Conservation (phyloP, 2,329 filamentous ascomycete genomes). For the Exserohilum rostratum region DNA sequence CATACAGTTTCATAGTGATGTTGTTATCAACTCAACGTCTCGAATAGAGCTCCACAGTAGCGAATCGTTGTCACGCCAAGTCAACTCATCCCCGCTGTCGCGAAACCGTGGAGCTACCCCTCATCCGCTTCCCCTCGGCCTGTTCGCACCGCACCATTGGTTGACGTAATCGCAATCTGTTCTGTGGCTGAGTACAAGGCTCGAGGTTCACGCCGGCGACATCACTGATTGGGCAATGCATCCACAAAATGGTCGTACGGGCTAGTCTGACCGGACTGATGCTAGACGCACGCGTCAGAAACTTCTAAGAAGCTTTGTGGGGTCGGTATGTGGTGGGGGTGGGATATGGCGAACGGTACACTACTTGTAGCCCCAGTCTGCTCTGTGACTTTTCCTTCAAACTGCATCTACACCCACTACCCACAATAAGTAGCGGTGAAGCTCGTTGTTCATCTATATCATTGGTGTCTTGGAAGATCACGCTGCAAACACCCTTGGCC, state of each 20-base stretch:
- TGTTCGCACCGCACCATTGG: conserved; percentile 19
- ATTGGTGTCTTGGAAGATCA: conserved; percentile 1
- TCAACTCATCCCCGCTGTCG: no score
- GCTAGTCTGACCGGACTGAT: neutral
- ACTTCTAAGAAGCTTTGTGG: conserved; percentile 13
- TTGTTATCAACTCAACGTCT: no score
- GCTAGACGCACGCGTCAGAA: neutral
- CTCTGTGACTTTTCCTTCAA: neutral
- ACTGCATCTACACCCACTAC: neutral
- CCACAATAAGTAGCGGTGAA: neutral
- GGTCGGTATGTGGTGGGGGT: conserved; percentile 15
- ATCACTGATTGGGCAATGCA: neutral
- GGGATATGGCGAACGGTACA: conserved; percentile 5
- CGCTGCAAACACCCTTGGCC: neutral
- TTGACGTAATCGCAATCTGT: neutral
- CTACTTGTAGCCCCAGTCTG: conserved; percentile 7
- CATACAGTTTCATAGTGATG: no score
- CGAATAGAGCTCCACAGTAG: conserved; percentile 5
- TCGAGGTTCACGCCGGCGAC: conserved; percentile 6
- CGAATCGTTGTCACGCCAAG: conserved; percentile 17
- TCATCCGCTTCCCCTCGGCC: conserved; percentile 31
- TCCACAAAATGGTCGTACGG: neutral
- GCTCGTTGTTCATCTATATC: neutral
- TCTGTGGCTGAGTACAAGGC: neutral
- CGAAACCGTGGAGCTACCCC: conserved; percentile 31